A percentile compares a stretch with the other conserved stretches of the same genome.
These are phyloP conservation scores for Paecilomyces dactylethromorphus DNA, from an alignment of 2,329 filamentous ascomycete species.

Conservation along the genomic window DNA sequence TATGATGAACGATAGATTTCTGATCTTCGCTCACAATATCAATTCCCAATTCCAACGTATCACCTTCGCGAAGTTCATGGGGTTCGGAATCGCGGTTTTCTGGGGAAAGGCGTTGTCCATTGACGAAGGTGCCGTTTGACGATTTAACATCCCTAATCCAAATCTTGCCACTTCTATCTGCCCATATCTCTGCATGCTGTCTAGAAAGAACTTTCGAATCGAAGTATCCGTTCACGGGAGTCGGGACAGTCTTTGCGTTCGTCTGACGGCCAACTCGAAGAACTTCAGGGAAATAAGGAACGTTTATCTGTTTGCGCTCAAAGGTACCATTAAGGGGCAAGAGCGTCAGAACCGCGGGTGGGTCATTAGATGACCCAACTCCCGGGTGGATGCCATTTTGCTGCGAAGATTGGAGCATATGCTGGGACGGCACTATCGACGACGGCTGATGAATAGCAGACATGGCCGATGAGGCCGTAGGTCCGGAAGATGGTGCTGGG, in stretches of 20 bases:
- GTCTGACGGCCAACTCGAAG: slow-evolving; percentile 93
- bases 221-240: slow-evolving; percentile 87
- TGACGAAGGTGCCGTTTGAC: slow-evolving; percentile 97
- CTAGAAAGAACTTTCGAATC: slow-evolving; percentile 96
- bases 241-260: slow-evolving; percentile 91
- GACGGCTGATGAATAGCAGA: slow-evolving; percentile 57
- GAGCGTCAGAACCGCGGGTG: slow-evolving; percentile 74
- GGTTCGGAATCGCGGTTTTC: slow-evolving; percentile 97
- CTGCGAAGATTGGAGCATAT: slow-evolving; percentile 57
- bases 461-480: slow-evolving; percentile 56
- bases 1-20: slow-evolving; percentile 97
- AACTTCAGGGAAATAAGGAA: slow-evolving; percentile 90
- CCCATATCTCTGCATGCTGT: slow-evolving; percentile 95
- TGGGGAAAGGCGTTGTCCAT: slow-evolving; percentile 78
- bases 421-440: slow-evolving; percentile 62
- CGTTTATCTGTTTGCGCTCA: slow-evolving; percentile 90
- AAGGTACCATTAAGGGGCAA: slow-evolving; percentile 93
- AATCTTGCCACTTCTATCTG: slow-evolving; percentile 75
- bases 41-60: slow-evolving; percentile 90
- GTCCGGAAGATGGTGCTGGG: slow-evolving; percentile 51
- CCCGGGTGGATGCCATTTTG: slow-evolving; percentile 50
- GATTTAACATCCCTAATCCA: slow-evolving; percentile 98
- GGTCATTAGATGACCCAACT: slow-evolving; percentile 45
- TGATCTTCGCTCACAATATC: slow-evolving; percentile 99
- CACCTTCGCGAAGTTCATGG: slow-evolving; percentile 83